Conservation (phyloP, 306 rosid species). For the Coriaria nepalensis region DNA sequence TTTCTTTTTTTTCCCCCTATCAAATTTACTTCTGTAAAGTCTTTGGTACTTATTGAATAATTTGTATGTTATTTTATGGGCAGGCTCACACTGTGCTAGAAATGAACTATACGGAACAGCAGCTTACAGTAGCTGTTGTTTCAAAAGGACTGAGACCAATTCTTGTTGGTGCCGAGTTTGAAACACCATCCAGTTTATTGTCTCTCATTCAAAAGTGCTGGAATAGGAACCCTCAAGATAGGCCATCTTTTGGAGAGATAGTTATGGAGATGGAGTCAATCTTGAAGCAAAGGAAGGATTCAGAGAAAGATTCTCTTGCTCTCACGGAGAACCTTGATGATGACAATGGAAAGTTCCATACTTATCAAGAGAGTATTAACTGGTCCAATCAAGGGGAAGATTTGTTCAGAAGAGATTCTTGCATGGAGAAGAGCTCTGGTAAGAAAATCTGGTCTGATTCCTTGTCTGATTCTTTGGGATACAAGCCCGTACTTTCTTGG, state of each 20-base stretch:
- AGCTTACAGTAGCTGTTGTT: slow-evolving; percentile 79
- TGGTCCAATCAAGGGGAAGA: slow-evolving; percentile 66
- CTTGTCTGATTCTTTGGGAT: slow-evolving; percentile 24
- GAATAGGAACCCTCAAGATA: slow-evolving; percentile 53
- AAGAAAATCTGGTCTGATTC: slow-evolving; percentile 27
- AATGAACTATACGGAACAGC: slow-evolving; percentile 93
- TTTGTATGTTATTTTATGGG: slow-evolving; percentile 12
- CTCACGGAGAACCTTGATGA: slow-evolving; percentile 21
- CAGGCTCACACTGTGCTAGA: slow-evolving; percentile 96
- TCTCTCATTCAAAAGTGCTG: slow-evolving; percentile 64
- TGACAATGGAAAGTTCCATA: slow-evolving; percentile 16
- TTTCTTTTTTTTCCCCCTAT: not conserved
- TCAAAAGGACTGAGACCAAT: slow-evolving; percentile 68
- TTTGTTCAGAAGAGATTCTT: slow-evolving; percentile 26
- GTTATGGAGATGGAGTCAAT: slow-evolving; percentile 49
- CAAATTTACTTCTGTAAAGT: not conserved
- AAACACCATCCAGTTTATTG: slow-evolving; percentile 46
- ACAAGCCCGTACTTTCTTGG: slow-evolving; percentile 62
- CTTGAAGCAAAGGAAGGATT: slow-evolving; percentile 28
- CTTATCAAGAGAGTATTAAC: slow-evolving; percentile 46
- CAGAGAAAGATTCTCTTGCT: slow-evolving; percentile 15
- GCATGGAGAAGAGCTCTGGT: slow-evolving; percentile 22
- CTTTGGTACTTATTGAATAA: not conserved
- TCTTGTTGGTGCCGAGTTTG: slow-evolving; percentile 51
- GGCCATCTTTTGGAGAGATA: slow-evolving; percentile 62